Evolutionary conservation across 2,329 filamentous ascomycete genomes (phyloP).

Genomic region (Anisogramma anomala): DNA sequence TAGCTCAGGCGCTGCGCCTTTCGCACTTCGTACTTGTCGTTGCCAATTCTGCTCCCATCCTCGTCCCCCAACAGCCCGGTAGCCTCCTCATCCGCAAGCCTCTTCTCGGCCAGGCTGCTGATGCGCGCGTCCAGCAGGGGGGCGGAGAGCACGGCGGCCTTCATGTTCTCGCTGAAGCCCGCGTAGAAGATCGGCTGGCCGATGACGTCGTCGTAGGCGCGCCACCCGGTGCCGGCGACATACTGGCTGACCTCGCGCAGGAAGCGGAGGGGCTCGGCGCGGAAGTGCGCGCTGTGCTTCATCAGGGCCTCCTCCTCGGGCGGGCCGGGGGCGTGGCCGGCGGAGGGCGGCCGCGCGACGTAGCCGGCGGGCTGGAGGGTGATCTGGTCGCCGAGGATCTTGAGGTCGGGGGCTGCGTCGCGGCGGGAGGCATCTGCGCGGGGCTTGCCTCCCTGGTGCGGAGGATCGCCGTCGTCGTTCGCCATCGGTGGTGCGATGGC

Average conservation of each 20-base stretch:
- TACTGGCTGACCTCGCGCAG: slow-evolving; percentile 88
- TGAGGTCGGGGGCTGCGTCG: slow-evolving; percentile 59
- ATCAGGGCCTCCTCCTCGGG: slow-evolving; percentile 60
- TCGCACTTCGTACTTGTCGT: slow-evolving; percentile 37
- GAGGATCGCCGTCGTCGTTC: slow-evolving; percentile 15
- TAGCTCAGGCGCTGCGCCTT: slow-evolving; percentile 45
- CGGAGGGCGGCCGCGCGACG: slow-evolving; percentile 33
- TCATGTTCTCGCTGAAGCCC: slow-evolving; percentile 88
- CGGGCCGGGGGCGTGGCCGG: slow-evolving; percentile 21
- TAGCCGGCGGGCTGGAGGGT: slow-evolving; percentile 65
- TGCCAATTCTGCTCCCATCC: slow-evolving; percentile 36
- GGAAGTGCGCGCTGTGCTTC: slow-evolving; percentile 78
- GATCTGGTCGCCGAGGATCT: slow-evolving; percentile 63
- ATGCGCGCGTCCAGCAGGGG: slow-evolving; percentile 66
- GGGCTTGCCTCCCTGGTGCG: background rate
- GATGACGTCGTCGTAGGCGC: slow-evolving; percentile 80
- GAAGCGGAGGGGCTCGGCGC: slow-evolving; percentile 61
- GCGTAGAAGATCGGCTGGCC: slow-evolving; percentile 89
- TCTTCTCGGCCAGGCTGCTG: slow-evolving; percentile 59
- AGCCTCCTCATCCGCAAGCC: slow-evolving; percentile 63
- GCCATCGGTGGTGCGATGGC: slow-evolving; percentile 27
- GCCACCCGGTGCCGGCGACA: slow-evolving; percentile 88
- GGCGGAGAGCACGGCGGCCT: slow-evolving; percentile 60
- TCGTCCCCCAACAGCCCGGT: slow-evolving; percentile 52
- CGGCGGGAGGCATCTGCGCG: slow-evolving; percentile 27